phyloP scores from a whole-genome alignment of 108 stramenopile species.

The Skeletonema costatum region DNA sequence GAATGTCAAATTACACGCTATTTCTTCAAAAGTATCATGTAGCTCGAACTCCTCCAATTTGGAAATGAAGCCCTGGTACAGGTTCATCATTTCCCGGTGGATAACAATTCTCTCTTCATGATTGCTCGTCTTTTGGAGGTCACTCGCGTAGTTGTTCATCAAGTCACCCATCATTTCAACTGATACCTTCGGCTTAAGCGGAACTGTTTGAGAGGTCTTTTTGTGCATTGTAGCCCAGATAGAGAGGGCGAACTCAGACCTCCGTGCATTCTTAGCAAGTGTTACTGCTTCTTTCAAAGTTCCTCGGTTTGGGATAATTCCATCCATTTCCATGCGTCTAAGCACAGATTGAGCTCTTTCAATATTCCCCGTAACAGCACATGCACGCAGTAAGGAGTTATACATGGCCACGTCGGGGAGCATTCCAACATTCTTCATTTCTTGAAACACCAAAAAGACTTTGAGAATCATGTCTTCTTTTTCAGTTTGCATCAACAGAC shows the following conservation, averaged over 20 bases:
- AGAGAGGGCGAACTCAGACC: slow-evolving; percentile 56
- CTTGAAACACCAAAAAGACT: slow-evolving; percentile 83
- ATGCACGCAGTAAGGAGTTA: slow-evolving; percentile 79
- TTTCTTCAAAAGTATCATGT: slow-evolving; percentile 35
- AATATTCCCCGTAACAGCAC: slow-evolving; percentile 76
- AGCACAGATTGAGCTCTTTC: slow-evolving; percentile 61
- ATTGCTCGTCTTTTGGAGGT: slow-evolving; percentile 23
- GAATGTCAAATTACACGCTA: slow-evolving; percentile 36
- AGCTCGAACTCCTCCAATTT: slow-evolving; percentile 42
- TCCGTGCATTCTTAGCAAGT: slow-evolving; percentile 60
- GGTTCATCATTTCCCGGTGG: slow-evolving; percentile 36
- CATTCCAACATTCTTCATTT: slow-evolving; percentile 74
- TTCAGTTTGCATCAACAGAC: slow-evolving; percentile 33
- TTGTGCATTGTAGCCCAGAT: slow-evolving; percentile 63
- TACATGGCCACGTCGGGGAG: slow-evolving; percentile 83
- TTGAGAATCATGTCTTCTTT: slow-evolving; percentile 52
- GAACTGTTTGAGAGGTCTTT: slow-evolving; percentile 9
- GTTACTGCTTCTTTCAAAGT: slow-evolving; percentile 72
- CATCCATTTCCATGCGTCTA: slow-evolving; percentile 51
- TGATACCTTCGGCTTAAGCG: slow-evolving; percentile 18
- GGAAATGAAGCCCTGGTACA: slow-evolving; percentile 48
- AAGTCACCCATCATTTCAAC: slow-evolving; percentile 31
- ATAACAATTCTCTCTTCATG: slow-evolving; percentile 23
- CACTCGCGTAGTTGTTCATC: slow-evolving; percentile 20
- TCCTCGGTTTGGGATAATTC: slow-evolving; percentile 63